Percentiles rank a stretch among this genome's conserved stretches.
Conservation (phyloP, 208 protist species). For the Leishmania martiniquensis region DNA sequence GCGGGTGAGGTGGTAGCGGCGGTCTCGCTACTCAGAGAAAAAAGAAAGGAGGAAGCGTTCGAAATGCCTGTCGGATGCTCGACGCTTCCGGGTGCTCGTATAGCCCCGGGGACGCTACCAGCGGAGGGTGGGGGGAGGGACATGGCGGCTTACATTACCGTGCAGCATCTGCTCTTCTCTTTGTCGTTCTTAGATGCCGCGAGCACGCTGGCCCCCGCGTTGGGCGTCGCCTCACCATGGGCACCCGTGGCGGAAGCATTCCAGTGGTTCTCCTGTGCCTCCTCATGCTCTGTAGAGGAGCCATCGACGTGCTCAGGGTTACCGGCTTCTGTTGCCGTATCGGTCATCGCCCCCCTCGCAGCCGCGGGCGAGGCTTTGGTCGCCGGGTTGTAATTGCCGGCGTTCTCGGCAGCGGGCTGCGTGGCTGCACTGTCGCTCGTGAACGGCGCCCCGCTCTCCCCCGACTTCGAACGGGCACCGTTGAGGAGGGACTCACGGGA, state of each 20-base stretch:
- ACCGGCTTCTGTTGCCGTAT: no score
- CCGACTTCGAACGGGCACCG: background rate
- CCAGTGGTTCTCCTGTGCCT: background rate
- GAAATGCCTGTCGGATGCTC: background rate
- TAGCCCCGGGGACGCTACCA: background rate
- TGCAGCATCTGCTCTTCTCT: conserved; percentile 41
- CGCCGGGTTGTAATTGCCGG: background rate
- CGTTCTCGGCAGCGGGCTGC: background rate
- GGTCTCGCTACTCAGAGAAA: background rate
- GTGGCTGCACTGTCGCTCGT: background rate
- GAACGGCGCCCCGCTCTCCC: background rate
- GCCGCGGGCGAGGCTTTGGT: background rate
- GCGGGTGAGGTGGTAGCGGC: background rate
- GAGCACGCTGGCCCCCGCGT: background rate
- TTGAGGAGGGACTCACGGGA: conserved; percentile 18
- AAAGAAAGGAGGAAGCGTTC: background rate
- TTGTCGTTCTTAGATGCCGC: conserved; percentile 15
- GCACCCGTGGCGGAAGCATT: background rate
- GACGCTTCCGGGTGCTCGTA: background rate
- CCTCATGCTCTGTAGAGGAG: background rate
- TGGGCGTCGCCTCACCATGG: background rate
- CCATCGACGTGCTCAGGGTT: no score
- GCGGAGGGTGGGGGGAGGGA: background rate
- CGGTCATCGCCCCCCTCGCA: background rate
- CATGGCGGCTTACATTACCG: conserved; percentile 26